A percentile compares a stretch with the other conserved stretches of the same genome.
Conservation (phyloP, 2,329 filamentous ascomycete genomes). For the Hymenoscyphus fraxineus region DNA sequence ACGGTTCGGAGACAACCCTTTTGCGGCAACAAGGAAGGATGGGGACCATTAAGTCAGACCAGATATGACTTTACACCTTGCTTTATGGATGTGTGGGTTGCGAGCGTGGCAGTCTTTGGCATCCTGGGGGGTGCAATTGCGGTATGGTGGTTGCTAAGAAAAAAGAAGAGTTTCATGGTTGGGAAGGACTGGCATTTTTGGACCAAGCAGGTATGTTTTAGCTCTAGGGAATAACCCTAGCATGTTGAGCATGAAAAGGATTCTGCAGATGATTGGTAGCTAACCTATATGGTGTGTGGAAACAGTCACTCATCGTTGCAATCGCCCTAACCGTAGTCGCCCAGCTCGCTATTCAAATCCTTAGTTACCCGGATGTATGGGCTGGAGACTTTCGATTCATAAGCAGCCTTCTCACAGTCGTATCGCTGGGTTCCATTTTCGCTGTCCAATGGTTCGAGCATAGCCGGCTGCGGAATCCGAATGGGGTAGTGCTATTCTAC, state of each 20-base stretch:
- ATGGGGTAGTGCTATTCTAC: conserved; percentile 69
- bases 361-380: conserved; percentile 56
- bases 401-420: conserved; percentile 59
- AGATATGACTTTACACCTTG: conserved; percentile 96
- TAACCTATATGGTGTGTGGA: background rate
- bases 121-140: conserved; percentile 73
- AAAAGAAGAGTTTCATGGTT: conserved; percentile 62
- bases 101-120: conserved; percentile 73
- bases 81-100: conserved; percentile 90
- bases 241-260: background rate
- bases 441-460: conserved; percentile 68
- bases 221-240: background rate
- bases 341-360: conserved; percentile 60
- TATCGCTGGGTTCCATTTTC: conserved; percentile 60
- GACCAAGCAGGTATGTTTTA: conserved; percentile 72
- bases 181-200: conserved; percentile 91
- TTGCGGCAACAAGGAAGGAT: conserved; percentile 87
- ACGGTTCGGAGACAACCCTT: conserved; percentile 56
- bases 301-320: conserved; percentile 53
- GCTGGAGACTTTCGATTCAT: conserved; percentile 66
- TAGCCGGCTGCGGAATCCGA: conserved; percentile 63
- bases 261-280: background rate
- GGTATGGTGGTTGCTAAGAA: conserved; percentile 73
- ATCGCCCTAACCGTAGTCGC: conserved; percentile 54
- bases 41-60: conserved; percentile 84